phyloP scores from a whole-genome alignment of 2,329 filamentous ascomycete genomes.

The Colletotrichum zoysiae region DNA sequence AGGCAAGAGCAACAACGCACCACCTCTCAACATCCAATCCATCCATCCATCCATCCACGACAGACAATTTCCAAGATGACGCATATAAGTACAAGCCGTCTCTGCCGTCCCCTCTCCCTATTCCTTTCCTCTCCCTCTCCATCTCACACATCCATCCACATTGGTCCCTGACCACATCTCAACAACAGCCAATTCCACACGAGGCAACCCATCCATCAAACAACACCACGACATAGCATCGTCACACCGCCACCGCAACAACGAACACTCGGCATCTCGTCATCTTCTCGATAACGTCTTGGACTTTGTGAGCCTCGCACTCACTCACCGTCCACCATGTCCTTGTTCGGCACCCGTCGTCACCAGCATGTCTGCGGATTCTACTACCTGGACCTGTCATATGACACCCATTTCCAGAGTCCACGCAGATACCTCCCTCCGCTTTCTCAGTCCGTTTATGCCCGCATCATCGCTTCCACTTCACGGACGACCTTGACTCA shows the following conservation, averaged over 20 bases:
- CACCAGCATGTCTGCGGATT: slow-evolving; percentile 51
- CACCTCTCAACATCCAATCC: not conserved
- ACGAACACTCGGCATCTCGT: not conserved
- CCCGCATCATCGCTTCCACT: slow-evolving; percentile 69
- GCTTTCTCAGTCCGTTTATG: slow-evolving; percentile 67
- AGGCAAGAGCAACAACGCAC: not conserved
- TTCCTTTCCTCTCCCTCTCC: no score
- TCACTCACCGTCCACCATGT: not conserved
- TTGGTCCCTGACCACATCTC: not conserved
- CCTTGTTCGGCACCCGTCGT: not conserved
- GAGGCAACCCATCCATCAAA: not conserved
- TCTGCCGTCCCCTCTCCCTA: not conserved
- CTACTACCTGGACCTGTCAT: slow-evolving; percentile 46
- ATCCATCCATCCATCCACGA: not conserved
- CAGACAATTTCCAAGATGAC: not conserved
- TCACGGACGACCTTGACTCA: slow-evolving; percentile 64
- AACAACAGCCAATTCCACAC: not conserved
- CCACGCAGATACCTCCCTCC: slow-evolving; percentile 66
- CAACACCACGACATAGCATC: not conserved
- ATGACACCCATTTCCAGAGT: not conserved
- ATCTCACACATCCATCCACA: not conserved
- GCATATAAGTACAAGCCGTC: not conserved
- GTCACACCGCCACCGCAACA: not conserved
- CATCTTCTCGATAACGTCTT: not conserved
- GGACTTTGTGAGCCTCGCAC: not conserved